These are phyloP conservation scores for Phylloporus scabripes DNA, from an alignment of 768 basidiomycete species.

Conservation along the genomic window DNA sequence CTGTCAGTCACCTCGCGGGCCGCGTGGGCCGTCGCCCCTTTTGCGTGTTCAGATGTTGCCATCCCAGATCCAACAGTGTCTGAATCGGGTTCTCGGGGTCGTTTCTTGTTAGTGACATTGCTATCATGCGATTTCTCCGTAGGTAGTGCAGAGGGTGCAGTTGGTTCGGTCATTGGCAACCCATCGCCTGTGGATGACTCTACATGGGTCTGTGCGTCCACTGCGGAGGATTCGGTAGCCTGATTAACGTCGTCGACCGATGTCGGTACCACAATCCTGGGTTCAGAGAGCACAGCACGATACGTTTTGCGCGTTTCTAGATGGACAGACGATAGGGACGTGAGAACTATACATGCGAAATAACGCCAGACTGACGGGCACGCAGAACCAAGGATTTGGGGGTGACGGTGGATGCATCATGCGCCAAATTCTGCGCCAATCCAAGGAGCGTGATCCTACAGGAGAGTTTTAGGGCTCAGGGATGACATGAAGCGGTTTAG, in stretches of 20 bases:
- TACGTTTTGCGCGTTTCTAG: conserved; percentile 79
- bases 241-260: neutral
- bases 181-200: neutral
- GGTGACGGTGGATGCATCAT: conserved; percentile 52
- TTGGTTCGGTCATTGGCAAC: neutral
- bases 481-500: neutral
- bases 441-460: conserved; percentile 61
- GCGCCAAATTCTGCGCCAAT: conserved; percentile 62
- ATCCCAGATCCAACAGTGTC: neutral
- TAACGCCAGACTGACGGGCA: conserved; percentile 50
- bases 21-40: neutral
- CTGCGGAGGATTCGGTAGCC: neutral
- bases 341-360: neutral
- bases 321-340: neutral
- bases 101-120: conserved; percentile 14
- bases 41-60: neutral
- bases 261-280: conserved; percentile 53
- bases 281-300: conserved; percentile 73
- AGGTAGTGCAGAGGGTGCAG: neutral
- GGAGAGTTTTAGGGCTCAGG: neutral
- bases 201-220: neutral
- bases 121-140: neutral
- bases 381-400: conserved; percentile 67
- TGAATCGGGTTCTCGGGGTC: conserved; percentile 15
- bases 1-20: neutral